These are phyloP conservation scores for Ceratobasidium sp. DNA, from an alignment of 1,284 basidiomycete species.

Conservation along the genomic window DNA sequence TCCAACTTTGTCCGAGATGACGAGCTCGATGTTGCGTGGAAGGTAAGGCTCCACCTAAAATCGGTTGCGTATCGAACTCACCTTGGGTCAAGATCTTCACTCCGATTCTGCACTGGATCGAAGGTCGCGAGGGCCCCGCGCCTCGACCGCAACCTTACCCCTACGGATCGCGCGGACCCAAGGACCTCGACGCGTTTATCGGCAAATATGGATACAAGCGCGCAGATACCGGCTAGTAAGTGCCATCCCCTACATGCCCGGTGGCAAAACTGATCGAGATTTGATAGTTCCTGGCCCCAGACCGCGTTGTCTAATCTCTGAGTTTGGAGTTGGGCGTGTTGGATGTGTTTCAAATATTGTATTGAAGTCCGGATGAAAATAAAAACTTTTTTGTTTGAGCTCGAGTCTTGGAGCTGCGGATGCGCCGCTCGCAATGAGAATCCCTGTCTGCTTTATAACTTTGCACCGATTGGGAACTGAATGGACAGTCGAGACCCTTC, in stretches of 20 bases:
- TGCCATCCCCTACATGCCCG: constrained; percentile 43
- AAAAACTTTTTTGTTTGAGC: too few relatives aligned
- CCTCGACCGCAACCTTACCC: constrained; percentile 81
- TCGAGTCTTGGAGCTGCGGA: too few relatives aligned
- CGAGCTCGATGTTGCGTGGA: constrained; percentile 95
- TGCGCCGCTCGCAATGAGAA: too few relatives aligned
- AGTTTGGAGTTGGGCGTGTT: not conserved
- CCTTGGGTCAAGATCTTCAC: constrained; percentile 77
- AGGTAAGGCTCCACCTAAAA: constrained; percentile 65
- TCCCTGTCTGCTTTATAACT: too few relatives aligned
- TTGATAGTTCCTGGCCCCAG: constrained; percentile 49
- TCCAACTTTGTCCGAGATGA: constrained; percentile 95
- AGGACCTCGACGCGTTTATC: constrained; percentile 79
- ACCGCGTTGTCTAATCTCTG: constrained; percentile 47
- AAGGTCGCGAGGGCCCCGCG: constrained; percentile 63
- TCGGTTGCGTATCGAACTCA: too few relatives aligned
- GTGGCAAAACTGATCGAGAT: not conserved
- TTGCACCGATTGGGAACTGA: too few relatives aligned
- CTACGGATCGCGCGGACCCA: constrained; percentile 93
- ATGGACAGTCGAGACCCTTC: not conserved
- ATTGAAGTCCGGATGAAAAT: constrained; percentile 14
- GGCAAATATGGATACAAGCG: constrained; percentile 80
- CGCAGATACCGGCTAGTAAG: constrained; percentile 73
- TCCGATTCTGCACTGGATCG: constrained; percentile 93
- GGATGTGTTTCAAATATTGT: constrained; percentile 11